Evolutionary conservation across 306 rosid genomes (phyloP).

Genomic region (Acmispon strigosus): DNA sequence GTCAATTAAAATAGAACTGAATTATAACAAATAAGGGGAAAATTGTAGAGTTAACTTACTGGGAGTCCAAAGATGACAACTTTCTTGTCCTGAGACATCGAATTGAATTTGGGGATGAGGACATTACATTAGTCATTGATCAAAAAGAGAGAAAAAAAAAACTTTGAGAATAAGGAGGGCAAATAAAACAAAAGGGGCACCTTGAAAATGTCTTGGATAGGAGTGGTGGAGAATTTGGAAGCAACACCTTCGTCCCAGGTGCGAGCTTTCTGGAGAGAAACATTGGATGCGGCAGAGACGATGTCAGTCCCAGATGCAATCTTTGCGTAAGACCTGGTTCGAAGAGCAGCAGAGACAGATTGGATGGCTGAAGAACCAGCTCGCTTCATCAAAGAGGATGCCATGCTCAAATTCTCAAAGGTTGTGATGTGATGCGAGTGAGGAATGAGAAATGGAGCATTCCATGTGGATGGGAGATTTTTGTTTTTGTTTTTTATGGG

Average conservation of each 20-base stretch:
- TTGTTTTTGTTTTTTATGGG: background rate
- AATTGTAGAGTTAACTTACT: slow-evolving; percentile 37
- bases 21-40: background rate
- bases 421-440: background rate
- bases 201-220: slow-evolving; percentile 80
- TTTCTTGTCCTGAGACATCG: slow-evolving; percentile 64
- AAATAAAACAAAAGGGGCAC: slow-evolving; percentile 19
- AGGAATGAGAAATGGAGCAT: background rate
- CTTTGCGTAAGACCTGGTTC: slow-evolving; percentile 42
- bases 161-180: background rate
- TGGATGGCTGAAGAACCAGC: slow-evolving; percentile 33
- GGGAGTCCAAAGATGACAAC: slow-evolving; percentile 96
- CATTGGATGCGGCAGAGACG: slow-evolving; percentile 60
- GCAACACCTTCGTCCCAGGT: slow-evolving; percentile 88
- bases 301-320: slow-evolving; percentile 65
- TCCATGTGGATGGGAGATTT: background rate
- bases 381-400: slow-evolving; percentile 50
- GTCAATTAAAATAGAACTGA: background rate
- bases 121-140: background rate
- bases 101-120: background rate
- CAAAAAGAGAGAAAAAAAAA: background rate
- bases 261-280: slow-evolving; percentile 91
- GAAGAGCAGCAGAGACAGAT: slow-evolving; percentile 27
- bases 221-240: slow-evolving; percentile 78
- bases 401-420: slow-evolving; percentile 36